These are phyloP conservation scores for Arthrobotrys iridis DNA, from an alignment of 2,329 filamentous ascomycete genomes.

Conservation along the genomic window DNA sequence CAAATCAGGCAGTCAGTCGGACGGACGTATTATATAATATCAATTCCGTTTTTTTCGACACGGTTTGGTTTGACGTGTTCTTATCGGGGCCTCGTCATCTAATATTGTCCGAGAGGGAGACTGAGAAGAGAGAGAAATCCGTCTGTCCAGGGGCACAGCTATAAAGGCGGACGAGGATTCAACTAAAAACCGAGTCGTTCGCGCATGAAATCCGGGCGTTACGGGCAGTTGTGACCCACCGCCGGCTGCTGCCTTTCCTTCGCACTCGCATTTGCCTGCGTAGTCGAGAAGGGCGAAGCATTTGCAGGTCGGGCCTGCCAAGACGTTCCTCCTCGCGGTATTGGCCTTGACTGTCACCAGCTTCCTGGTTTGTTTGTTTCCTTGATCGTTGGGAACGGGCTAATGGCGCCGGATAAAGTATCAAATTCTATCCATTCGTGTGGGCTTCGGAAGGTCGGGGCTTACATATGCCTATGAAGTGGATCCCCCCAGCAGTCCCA, in stretches of 20 bases:
- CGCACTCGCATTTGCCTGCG: constrained; percentile 25
- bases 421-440: neutral
- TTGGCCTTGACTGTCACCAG: neutral
- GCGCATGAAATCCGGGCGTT: neutral
- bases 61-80: constrained; percentile 26
- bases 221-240: neutral
- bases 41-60: neutral
- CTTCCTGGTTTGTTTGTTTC: neutral
- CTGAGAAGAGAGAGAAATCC: neutral
- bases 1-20: neutral
- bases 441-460: constrained; percentile 17
- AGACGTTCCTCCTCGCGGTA: neutral
- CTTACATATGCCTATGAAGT: constrained; percentile 1
- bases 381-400: neutral
- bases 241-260: neutral
- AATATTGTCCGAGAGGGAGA: constrained; percentile 1
- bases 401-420: neutral
- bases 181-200: neutral
- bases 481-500: neutral
- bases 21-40: constrained; percentile 20
- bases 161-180: neutral
- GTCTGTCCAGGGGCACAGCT: neutral
- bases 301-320: constrained; percentile 12
- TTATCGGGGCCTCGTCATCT: constrained; percentile 39
- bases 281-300: constrained; percentile 29